Percentiles rank a stretch among this genome's conserved stretches.
Conservation (phyloP, 1,284 basidiomycete species). For the Cutaneotrichosporon sp. region DNA sequence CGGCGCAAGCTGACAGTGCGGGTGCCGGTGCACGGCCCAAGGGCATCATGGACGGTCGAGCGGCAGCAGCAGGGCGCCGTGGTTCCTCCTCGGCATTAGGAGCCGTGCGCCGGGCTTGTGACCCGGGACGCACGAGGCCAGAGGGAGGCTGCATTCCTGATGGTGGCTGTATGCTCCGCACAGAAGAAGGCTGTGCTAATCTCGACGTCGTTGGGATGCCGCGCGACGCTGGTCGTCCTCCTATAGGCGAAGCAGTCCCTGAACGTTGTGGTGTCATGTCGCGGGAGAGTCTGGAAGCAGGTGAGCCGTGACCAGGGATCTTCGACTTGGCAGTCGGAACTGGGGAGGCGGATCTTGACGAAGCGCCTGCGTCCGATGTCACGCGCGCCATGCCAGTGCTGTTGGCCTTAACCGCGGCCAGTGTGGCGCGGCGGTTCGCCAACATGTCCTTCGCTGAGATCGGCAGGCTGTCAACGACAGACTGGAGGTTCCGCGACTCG, state of each 20-base stretch:
- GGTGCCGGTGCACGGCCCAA: slow-evolving; percentile 11
- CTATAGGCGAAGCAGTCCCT: slow-evolving; percentile 3
- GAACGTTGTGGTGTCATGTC: slow-evolving; percentile 13
- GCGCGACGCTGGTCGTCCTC: slow-evolving; percentile 9
- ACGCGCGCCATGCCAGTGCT: slow-evolving; percentile 1
- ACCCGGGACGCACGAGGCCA: slow-evolving; percentile 19
- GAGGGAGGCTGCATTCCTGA: slow-evolving; percentile 16
- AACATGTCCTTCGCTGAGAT: slow-evolving; percentile 48
- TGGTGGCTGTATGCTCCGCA: slow-evolving; percentile 7
- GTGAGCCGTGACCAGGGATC: slow-evolving; percentile 1
- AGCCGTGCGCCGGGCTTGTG: slow-evolving; percentile 6
- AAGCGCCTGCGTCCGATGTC: slow-evolving; percentile 5
- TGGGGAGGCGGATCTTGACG: slow-evolving; percentile 12
- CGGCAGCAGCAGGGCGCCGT: slow-evolving; percentile 3
- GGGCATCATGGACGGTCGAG: slow-evolving; percentile 33
- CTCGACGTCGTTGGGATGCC: slow-evolving; percentile 12
- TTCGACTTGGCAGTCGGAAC: slow-evolving; percentile 3
- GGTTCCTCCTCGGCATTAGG: slow-evolving; percentile 4
- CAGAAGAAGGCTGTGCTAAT: slow-evolving; percentile 12
- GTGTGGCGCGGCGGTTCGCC: slow-evolving; percentile 46
- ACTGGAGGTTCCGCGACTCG: slow-evolving; percentile 39
- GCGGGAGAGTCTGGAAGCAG: slow-evolving; percentile 12
- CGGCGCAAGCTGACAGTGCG: slow-evolving; percentile 9
- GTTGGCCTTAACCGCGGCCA: slow-evolving; percentile 35
- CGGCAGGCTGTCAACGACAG: slow-evolving; percentile 42